Base-by-base conservation (phyloP, 768 basidiomycete genomes). In the Phlebiopsis flavidoalba region DNA sequence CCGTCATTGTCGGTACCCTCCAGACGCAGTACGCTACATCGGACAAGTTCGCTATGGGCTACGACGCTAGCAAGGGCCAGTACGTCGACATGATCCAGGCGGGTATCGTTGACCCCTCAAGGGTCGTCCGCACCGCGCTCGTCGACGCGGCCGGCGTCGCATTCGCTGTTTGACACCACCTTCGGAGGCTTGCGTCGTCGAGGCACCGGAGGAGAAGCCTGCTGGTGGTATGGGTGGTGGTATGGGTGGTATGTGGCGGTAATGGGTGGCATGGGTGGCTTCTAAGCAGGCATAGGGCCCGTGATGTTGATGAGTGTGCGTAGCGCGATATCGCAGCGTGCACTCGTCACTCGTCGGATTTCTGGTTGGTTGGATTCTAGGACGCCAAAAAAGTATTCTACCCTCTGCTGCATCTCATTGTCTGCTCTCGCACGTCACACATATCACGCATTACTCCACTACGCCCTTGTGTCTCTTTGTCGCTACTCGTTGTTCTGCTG, bases 141-240 rank as follows among this genome's bases (percentile, higher is more conserved):
- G 86, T 95, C 1, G 95, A 98, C 71, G 95, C 96, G 0, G 79
- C 83, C 22, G 95, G 96, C 70, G 95, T 98, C n/a, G 93, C 95
- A 3, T n/a, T 90, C 87, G 63, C 76, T 98, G 73, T 77, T 98
- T 75, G n/a, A n/a, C n/a, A 94, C 94, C 52, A 98, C 95, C n/a
- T 55, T 91, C 88, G 66, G 95, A 98, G 79, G 88, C 85, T 46
- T 91, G 91, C 71, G 83, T 98, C 45, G 95, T 98, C 22, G 94
- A 98, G 53, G 91, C 88, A 14, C 52, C 52, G 8, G 89, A 91
- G 65, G 94, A 97, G 70, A 78, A 85, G 58, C 77, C 72, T n/a
- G 73, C 74, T 17, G 78, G 77, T 70, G 82, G 80, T n/a, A 73
- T 73, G 17, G 78, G 77, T 70, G 82, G 80, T 17, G 77, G 77